Evolutionary conservation across 352 stramenopile species (phyloP).

Genomic region (Phytophthora quininea): DNA sequence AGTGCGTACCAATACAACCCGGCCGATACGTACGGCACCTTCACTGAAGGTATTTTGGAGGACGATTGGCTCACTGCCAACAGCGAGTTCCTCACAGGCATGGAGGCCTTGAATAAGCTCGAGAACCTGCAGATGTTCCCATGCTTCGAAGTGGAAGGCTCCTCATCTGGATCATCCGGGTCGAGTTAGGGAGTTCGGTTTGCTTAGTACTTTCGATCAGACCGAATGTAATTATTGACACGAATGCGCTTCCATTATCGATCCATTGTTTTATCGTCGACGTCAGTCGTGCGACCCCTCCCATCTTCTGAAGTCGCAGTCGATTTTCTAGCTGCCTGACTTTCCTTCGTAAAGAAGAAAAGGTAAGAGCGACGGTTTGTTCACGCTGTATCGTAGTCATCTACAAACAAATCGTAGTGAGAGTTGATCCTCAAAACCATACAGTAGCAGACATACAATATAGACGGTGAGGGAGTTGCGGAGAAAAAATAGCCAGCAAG

Average conservation of each 20-base stretch:
- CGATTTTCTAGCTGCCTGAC: slow-evolving; percentile 74
- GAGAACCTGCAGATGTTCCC: slow-evolving; percentile 46
- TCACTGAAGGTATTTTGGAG: slow-evolving; percentile 52
- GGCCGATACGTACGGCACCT: slow-evolving; percentile 40
- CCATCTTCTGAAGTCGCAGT: slow-evolving; percentile 55
- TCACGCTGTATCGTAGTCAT: slow-evolving; percentile 53
- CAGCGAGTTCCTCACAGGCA: slow-evolving; percentile 42
- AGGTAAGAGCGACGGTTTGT: slow-evolving; percentile 53
- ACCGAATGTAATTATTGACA: slow-evolving; percentile 11
- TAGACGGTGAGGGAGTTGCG: slow-evolving; percentile 64
- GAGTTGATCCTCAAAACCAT: neutral
- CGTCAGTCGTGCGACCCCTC: slow-evolving; percentile 8
- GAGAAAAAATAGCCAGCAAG: slow-evolving; percentile 47
- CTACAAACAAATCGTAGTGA: slow-evolving; percentile 12
- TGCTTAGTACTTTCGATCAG: neutral
- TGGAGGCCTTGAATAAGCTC: slow-evolving; percentile 45
- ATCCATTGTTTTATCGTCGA: slow-evolving; percentile 5
- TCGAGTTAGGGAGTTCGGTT: slow-evolving; percentile 15
- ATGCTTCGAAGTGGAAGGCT: slow-evolving; percentile 48
- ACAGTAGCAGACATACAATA: slow-evolving; percentile 20
- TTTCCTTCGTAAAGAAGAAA: slow-evolving; percentile 58
- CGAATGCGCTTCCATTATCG: slow-evolving; percentile 1
- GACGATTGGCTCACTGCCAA: slow-evolving; percentile 62
- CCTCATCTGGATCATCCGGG: slow-evolving; percentile 30
- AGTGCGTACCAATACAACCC: slow-evolving; percentile 65